These are phyloP conservation scores for Iris macrosiphon DNA, from an alignment of 106 monocot species.

Conservation along the genomic window DNA sequence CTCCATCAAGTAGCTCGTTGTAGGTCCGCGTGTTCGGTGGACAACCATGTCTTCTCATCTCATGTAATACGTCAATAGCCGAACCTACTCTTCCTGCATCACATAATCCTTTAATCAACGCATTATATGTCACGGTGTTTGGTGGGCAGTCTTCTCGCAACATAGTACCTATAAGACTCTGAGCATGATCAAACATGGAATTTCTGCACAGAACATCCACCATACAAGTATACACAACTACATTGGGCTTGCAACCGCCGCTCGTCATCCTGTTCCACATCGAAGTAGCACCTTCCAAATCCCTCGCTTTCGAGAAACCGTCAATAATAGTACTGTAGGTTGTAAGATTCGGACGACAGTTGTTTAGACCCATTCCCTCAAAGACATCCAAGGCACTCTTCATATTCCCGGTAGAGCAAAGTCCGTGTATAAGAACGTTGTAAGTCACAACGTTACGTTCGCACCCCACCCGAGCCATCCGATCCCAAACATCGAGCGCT, in stretches of 20 bases:
- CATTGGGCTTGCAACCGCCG: conserved; percentile 72
- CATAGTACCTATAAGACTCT: conserved; percentile 60
- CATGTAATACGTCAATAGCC: conserved; percentile 33
- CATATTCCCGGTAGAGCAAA: conserved; percentile 44
- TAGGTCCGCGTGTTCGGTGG: conserved; percentile 54
- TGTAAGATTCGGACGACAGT: conserved; percentile 45
- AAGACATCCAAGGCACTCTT: conserved; percentile 38
- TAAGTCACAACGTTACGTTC: conserved; percentile 57
- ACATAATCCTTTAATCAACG: conserved; percentile 70
- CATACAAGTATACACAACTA: conserved; percentile 72
- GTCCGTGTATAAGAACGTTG: conserved; percentile 76
- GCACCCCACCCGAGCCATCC: conserved; percentile 46
- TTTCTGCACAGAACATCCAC: conserved; percentile 59
- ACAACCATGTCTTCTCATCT: conserved; percentile 45
- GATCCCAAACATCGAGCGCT: conserved; percentile 49
- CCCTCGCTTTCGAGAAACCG: conserved; percentile 69
- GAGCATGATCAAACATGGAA: conserved; percentile 63
- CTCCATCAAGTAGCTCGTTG: conserved; percentile 69
- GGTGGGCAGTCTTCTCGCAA: conserved; percentile 37
- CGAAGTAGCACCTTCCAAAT: conserved; percentile 38
- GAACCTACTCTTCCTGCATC: conserved; percentile 18
- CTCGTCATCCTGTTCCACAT: conserved; percentile 73
- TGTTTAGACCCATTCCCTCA: conserved; percentile 40
- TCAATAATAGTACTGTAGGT: conserved; percentile 66
- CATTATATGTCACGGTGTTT: conserved; percentile 66